Evolutionary conservation across 2,329 filamentous ascomycete species (phyloP).

Genomic region (Aureobasidium namibiae): DNA sequence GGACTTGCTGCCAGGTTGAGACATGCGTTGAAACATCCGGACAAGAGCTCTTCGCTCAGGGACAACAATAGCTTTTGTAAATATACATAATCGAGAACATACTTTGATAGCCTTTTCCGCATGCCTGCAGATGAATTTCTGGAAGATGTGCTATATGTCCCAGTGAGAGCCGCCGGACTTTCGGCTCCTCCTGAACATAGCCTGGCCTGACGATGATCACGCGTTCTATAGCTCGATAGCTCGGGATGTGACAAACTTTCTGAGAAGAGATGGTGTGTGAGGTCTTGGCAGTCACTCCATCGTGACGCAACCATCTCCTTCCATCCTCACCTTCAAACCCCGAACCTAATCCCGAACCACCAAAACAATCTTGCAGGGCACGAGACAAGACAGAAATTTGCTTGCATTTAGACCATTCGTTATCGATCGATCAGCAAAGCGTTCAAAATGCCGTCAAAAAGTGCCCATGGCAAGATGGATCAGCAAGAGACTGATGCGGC

Average conservation of each 20-base stretch:
- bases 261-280: neutral
- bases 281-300: neutral
- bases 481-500: slow-evolving; percentile 61
- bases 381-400: neutral
- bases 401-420: neutral
- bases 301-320: neutral
- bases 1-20: neutral
- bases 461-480: slow-evolving; percentile 47
- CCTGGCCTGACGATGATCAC: neutral
- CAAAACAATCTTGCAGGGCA: neutral
- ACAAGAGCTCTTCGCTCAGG: too few relatives aligned
- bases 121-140: neutral
- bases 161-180: neutral
- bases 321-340: neutral
- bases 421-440: neutral
- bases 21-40: neutral
- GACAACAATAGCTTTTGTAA: neutral
- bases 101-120: neutral
- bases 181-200: neutral
- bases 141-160: neutral
- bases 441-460: neutral
- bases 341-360: slow-evolving; percentile 5
- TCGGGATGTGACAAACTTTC: neutral
- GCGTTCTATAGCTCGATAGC: neutral
- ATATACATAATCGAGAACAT: neutral